These are phyloP conservation scores for Neostapfia colusana DNA, from an alignment of 176 grass and related monocot species.

Conservation along the genomic window DNA sequence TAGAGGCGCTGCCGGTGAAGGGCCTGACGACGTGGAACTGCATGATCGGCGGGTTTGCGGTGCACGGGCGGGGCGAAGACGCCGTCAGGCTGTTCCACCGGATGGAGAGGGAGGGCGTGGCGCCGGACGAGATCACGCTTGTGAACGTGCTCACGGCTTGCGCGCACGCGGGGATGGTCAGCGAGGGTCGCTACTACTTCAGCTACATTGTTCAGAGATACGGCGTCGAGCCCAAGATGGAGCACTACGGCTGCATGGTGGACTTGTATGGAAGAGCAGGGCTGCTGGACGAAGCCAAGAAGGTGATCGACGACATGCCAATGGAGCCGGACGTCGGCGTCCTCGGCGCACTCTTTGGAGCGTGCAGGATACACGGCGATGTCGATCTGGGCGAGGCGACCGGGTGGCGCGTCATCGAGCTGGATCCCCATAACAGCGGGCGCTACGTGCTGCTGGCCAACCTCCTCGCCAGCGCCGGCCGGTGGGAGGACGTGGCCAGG, in stretches of 20 bases:
- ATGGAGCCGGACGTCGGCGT: conserved; percentile 65
- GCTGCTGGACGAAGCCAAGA: conserved; percentile 70
- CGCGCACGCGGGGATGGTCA: conserved; percentile 65
- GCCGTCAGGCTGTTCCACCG: conserved; percentile 54
- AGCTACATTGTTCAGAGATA: conserved; percentile 42
- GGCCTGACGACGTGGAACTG: conserved; percentile 78
- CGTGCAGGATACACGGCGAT: conserved; percentile 66
- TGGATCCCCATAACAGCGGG: conserved; percentile 69
- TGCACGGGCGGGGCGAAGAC: conserved; percentile 55
- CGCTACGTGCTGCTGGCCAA: conserved; percentile 82
- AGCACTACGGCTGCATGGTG: conserved; percentile 87
- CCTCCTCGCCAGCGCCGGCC: conserved; percentile 57
- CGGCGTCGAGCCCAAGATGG: conserved; percentile 60
- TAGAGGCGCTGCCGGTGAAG: conserved; percentile 34
- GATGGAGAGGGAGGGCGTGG: conserved; percentile 56
- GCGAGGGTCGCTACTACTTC: conserved; percentile 54
- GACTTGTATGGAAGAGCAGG: conserved; percentile 77
- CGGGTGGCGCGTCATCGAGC: conserved; percentile 62
- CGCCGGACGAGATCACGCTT: conserved; percentile 67
- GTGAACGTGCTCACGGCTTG: conserved; percentile 82
- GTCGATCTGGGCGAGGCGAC: conserved; percentile 55
- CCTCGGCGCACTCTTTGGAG: conserved; percentile 77
- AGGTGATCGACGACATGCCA: conserved; percentile 72
- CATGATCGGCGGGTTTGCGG: conserved; percentile 77
- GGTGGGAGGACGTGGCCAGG: conserved; percentile 61